A percentile compares a stretch with the other conserved stretches of the same genome.
Conservation (phyloP, 75 land plant genomes). For the Pinus albicaulis region DNA sequence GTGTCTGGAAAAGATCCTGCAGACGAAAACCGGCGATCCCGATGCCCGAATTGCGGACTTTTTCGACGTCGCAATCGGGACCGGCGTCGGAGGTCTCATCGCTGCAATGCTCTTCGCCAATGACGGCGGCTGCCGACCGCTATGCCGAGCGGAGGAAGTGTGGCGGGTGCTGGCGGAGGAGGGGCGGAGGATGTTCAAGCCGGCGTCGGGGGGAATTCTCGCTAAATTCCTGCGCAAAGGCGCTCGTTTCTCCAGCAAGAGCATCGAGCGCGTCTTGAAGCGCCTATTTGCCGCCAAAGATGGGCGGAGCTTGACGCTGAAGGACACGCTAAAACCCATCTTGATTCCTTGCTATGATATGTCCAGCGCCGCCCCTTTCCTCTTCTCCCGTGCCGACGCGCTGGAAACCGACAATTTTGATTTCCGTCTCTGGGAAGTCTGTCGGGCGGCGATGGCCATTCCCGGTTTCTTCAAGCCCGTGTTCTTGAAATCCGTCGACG, state of each 20-base stretch:
- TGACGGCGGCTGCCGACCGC: constrained; percentile 30
- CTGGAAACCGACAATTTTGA: constrained; percentile 73
- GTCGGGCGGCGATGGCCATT: constrained; percentile 57
- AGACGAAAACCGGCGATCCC: constrained; percentile 67
- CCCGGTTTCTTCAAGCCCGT: constrained; percentile 31
- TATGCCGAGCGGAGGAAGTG: constrained; percentile 50
- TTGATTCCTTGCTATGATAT: constrained; percentile 84
- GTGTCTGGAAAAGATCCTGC: constrained; percentile 62
- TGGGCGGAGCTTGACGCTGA: constrained; percentile 35
- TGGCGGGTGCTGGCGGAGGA: constrained; percentile 68
- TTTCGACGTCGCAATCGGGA: constrained; percentile 74
- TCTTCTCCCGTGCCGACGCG: constrained; percentile 91
- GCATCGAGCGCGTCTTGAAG: constrained; percentile 24
- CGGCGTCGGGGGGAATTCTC: constrained; percentile 1
- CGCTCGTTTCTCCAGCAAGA: constrained; percentile 3
- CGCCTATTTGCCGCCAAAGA: constrained; percentile 40
- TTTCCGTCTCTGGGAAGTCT: constrained; percentile 70
- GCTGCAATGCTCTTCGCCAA: constrained; percentile 65
- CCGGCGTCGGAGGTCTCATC: constrained; percentile 78
- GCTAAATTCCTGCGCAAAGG: constrained; percentile 11
- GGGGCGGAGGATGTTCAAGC: constrained; percentile 34
- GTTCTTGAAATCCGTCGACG: constrained; percentile 54
- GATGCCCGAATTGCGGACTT: constrained; percentile 69
- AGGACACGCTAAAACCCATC: constrained; percentile 65
- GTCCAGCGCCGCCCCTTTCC: constrained; percentile 60